These are phyloP conservation scores for Chlamydomonas sp. DNA, from an alignment of 139 green algal genomes.

Conservation along the genomic window DNA sequence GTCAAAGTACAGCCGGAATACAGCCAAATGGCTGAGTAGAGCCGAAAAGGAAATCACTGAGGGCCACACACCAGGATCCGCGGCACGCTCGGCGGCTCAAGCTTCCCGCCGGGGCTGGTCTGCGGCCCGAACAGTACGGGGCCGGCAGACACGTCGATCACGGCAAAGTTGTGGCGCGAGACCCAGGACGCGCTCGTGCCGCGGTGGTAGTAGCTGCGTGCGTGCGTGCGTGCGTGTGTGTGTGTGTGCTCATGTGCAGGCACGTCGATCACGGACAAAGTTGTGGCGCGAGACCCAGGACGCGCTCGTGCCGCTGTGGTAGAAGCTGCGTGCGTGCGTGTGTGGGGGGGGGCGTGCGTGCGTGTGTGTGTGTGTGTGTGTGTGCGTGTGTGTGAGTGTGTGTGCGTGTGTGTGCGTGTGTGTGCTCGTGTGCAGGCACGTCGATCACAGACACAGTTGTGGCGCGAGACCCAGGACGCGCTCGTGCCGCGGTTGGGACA, in stretches of 20 bases:
- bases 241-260: too few relatives aligned
- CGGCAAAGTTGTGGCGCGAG: constrained; percentile 1
- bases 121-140: constrained; percentile 2
- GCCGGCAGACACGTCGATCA: constrained; percentile 12
- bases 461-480: constrained; percentile 1
- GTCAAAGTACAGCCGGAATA: too few relatives aligned
- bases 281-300: constrained; percentile 8
- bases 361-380: too few relatives aligned
- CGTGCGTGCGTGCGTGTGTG: too few relatives aligned
- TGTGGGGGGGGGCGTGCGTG: too few relatives aligned
- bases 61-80: background rate
- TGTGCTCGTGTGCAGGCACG: too few relatives aligned
- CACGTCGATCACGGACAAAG: constrained; percentile 12
- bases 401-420: too few relatives aligned
- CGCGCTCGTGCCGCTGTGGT: background rate
- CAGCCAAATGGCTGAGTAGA: too few relatives aligned
- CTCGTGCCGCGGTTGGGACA: background rate
- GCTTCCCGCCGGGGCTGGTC: background rate
- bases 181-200: constrained; percentile 8
- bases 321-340: too few relatives aligned
- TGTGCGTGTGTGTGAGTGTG: too few relatives aligned
- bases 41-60: too few relatives aligned
- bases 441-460: constrained; percentile 15
- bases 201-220: constrained; percentile 1
- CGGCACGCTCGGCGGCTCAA: background rate